These are phyloP conservation scores for Aspergillus sp. DNA, from an alignment of 2,329 filamentous ascomycete species.

Conservation along the genomic window DNA sequence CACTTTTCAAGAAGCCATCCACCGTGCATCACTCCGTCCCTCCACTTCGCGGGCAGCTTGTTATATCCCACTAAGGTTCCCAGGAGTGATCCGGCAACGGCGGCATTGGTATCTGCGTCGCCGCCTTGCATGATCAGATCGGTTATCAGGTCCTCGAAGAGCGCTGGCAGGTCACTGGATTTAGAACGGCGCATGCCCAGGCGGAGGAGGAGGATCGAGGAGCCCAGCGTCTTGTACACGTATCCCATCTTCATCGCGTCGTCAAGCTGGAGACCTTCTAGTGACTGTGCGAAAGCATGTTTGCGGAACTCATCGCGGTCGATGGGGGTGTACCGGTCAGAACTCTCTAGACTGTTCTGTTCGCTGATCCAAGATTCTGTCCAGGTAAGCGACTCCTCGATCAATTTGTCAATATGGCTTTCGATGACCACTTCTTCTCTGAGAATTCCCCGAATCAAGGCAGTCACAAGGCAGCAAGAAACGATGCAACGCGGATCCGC, in stretches of 20 bases:
- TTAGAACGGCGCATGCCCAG: background rate
- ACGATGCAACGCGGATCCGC: conserved; percentile 6
- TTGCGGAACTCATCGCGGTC: conserved; percentile 1
- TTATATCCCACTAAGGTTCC: background rate
- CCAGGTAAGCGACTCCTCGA: background rate
- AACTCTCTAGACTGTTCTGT: background rate
- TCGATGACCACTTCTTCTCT: background rate
- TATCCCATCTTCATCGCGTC: conserved; percentile 5
- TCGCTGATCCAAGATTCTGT: background rate
- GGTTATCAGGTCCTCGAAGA: conserved; percentile 1
- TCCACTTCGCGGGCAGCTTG: background rate
- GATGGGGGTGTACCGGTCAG: background rate
- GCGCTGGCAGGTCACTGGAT: background rate
- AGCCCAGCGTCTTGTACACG: conserved; percentile 2
- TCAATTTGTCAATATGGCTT: background rate
- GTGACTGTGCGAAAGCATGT: background rate
- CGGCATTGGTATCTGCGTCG: conserved; percentile 5
- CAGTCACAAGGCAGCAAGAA: background rate
- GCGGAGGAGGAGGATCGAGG: background rate
- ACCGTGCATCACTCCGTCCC: background rate
- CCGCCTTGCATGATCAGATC: background rate
- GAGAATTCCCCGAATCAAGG: background rate
- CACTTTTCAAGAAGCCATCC: conserved; percentile 2
- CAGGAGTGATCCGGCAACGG: background rate
- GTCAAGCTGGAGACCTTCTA: background rate